Evolutionary conservation across 495 filamentous ascomycete genomes (phyloP), one percentile per base, ranked within the genome.

Genomic region (Trichoderma virens): DNA sequence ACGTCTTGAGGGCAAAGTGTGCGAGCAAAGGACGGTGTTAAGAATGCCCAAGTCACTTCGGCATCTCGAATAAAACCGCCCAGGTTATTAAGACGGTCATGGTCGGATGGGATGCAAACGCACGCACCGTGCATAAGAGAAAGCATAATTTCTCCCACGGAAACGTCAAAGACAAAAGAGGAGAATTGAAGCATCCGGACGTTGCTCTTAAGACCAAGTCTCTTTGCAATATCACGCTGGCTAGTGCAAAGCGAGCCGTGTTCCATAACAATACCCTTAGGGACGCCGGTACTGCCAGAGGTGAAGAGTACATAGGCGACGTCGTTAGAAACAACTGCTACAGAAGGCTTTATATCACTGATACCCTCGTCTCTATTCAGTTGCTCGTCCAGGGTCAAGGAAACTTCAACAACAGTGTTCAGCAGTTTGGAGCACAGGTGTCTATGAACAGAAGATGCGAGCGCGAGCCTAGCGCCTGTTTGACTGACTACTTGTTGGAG

Each of bases 141-240:
- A 7, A 85, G 83, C 62, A 89, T 82, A 3, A 88, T 84, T 61
- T 91, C 88, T 4, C 83, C 69, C n/a, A 90, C 76, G 51, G 85
- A 84, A 5, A 79, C 78, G 60, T 90, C 88, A 60, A 88, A 90
- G 0, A 82, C 82, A 67, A 83, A 86, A 25, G 34, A 85, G 80
- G 88, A 86, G 63, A 88, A 84, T 65, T 91, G 88, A 67, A 91
- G 78, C 8, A 86, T 2, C 68, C 73, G 7, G 85, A 67, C 1
- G 70, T 74, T 28, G 75, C 66, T 27, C 85, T 66, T 0, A 60
- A 60, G 0, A 78, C 77, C 1, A 84, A 72, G 20, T 73, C 69
- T 23, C 67, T 68, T 25, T 35, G 25, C 14, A 68, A 62, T 43
- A 47, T 63, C 41, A 85, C 18, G 75, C 60, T 61, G 60, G 5